phyloP scores from a whole-genome alignment of 1,139 yeast genomes.

The Citeromyces hawaiiensis region DNA sequence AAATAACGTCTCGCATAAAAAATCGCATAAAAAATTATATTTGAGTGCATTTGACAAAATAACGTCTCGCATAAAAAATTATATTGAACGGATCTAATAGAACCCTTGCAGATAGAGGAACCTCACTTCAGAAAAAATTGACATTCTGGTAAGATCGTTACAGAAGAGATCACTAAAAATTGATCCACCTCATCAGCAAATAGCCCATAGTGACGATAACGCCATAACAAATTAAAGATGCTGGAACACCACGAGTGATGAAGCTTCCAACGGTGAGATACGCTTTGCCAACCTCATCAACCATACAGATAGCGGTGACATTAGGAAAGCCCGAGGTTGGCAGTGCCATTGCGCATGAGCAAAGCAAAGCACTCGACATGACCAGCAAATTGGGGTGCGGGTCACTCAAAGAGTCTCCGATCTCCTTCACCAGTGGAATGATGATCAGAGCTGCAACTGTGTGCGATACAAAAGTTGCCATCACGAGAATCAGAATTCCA shows the following conservation, averaged over 20 bases:
- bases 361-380: conserved; percentile 72
- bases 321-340: conserved; percentile 97
- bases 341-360: conserved; percentile 90
- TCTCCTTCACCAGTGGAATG: conserved; percentile 76
- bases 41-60: too few species aligned
- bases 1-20: too few species aligned
- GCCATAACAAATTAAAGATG: conserved; percentile 58
- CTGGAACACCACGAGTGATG: conserved; percentile 80
- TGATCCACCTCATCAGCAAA: conserved; percentile 38
- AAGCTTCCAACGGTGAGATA: conserved; percentile 75
- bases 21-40: too few species aligned
- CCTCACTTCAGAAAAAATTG: too few species aligned
- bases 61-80: too few species aligned
- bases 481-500: conserved; percentile 63
- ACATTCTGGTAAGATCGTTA: too few species aligned
- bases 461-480: conserved; percentile 91
- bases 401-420: conserved; percentile 61
- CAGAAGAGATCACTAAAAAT: too few species aligned
- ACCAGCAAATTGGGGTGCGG: conserved; percentile 66
- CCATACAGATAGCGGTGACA: conserved; percentile 86
- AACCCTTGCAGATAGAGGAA: too few species aligned
- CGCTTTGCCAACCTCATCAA: conserved; percentile 80
- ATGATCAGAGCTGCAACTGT: conserved; percentile 92
- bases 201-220: conserved; percentile 73
- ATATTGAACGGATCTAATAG: too few species aligned